A percentile compares a stretch with the other conserved stretches of the same genome.
Conservation (phyloP, 805 yeast species). For the Wickerhamia fluorescens region DNA sequence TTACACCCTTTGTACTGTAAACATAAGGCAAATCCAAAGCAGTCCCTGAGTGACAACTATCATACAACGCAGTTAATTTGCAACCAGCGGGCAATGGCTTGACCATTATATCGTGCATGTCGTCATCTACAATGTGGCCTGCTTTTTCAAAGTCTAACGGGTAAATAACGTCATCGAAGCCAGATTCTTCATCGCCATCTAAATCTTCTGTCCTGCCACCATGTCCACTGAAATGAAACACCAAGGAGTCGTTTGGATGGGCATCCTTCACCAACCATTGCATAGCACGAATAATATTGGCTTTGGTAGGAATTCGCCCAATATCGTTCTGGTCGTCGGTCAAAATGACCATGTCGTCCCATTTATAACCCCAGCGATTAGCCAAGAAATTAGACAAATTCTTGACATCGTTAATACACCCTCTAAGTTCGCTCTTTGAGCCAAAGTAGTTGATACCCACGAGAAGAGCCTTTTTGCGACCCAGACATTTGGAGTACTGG, state of each 20-base stretch:
- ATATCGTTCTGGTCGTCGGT: conserved; percentile 28
- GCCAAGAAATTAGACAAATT: conserved; percentile 28
- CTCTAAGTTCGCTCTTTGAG: conserved; percentile 22
- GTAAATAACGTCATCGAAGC: conserved; percentile 30
- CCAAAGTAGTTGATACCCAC: conserved; percentile 32
- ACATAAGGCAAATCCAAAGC: conserved; percentile 35
- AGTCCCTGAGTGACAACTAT: conserved; percentile 36
- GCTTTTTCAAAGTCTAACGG: conserved; percentile 28
- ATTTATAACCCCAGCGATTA: conserved; percentile 22
- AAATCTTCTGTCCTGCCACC: conserved; percentile 30
- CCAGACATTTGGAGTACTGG: conserved; percentile 33
- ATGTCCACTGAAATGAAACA: conserved; percentile 35
- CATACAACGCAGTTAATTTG: conserved; percentile 31
- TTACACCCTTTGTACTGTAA: conserved; percentile 33
- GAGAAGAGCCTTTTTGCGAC: conserved; percentile 30
- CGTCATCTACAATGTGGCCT: conserved; percentile 31
- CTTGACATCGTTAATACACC: conserved; percentile 34
- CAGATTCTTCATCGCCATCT: conserved; percentile 33
- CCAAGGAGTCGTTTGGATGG: conserved; percentile 31
- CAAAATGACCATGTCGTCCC: conserved; percentile 33
- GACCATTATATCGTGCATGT: conserved; percentile 35
- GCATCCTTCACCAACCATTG: conserved; percentile 34
- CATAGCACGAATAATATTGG: conserved; percentile 32
- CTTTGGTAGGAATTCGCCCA: conserved; percentile 26
- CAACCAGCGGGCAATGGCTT: conserved; percentile 29